Base-by-base conservation (phyloP, 2,329 filamentous ascomycete species). In the Venturia aucupariae region DNA sequence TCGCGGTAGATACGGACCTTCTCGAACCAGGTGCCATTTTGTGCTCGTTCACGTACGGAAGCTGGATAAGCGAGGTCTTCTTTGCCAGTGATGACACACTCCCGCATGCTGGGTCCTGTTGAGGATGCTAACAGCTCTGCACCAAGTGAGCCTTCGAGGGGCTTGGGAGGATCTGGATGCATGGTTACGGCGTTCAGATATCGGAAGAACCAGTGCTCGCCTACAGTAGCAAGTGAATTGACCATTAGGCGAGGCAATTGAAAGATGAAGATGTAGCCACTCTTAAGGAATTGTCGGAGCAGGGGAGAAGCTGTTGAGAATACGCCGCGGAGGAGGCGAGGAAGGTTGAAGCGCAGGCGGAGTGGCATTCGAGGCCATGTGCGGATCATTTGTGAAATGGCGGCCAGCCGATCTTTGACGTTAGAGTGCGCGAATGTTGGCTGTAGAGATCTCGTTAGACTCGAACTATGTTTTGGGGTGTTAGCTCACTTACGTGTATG, bases 1-100 rank as follows among this genome's bases (percentile, higher is more conserved):
- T 86, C 77, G 39, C 82, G 79, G 71, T 86, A 86, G 63, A 84
- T 79, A 15, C 76, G 72, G 30, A 82, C 78, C 69, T 81, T 81
- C 66, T 83, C 76, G 15, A 75, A 72, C 74, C 82, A 82, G 65
- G 80, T 81, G 30, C 76, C 77, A 44, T 74, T 72, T 2, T 67
- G 54, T 2, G 76, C 71, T 15, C 80, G 75, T 32, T 72, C 69
- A 39, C 66, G 67, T 2, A 83, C 75, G 2, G 75, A 76, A 2
- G 72, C 64, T 19, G 76, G 78, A 67, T 81, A 81, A 15, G 69
- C 68, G 35, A 55, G 22, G 24, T n/a, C 65, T 41, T 10, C 55
- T 17, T 64, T 62, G 38, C 30, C 17, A 19, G 6, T 39, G 10
- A 17, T 51, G 5, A 39, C 10, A 65, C 78, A 75, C 67, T 85